Evolutionary conservation across 345 rosid genomes (phyloP).

Genomic region (Corchorus capsularis): DNA sequence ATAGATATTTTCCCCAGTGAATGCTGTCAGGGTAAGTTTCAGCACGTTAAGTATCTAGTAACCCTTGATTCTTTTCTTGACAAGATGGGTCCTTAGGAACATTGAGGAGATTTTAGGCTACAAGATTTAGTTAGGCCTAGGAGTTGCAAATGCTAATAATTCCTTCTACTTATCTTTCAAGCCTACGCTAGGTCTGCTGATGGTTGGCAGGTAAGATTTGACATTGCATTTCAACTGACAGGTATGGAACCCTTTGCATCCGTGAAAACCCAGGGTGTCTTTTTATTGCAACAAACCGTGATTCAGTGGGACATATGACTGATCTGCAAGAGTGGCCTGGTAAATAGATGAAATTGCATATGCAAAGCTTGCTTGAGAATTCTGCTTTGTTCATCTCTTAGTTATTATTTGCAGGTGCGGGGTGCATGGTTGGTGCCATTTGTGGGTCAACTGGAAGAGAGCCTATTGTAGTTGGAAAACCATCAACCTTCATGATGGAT

Average conservation of each 20-base stretch:
- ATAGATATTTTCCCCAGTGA: background rate
- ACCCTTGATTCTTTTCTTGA: background rate
- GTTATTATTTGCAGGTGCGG: slow-evolving; percentile 68
- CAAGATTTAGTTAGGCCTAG: background rate
- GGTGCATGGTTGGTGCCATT: slow-evolving; percentile 89
- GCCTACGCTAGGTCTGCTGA: background rate
- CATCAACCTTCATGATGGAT: slow-evolving; percentile 92
- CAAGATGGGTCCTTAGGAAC: background rate
- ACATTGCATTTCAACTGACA: slow-evolving; percentile 30
- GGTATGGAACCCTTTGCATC: slow-evolving; percentile 90
- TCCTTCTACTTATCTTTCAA: slow-evolving; percentile 15
- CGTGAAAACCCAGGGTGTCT: slow-evolving; percentile 96
- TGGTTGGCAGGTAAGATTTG: background rate
- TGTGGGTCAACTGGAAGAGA: slow-evolving; percentile 73
- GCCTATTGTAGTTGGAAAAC: slow-evolving; percentile 93
- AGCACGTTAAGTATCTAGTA: background rate
- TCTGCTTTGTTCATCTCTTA: slow-evolving; percentile 10
- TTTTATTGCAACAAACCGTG: slow-evolving; percentile 88
- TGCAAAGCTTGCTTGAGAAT: background rate
- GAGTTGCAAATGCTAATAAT: background rate
- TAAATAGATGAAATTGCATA: slow-evolving; percentile 20
- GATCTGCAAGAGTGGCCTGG: slow-evolving; percentile 96
- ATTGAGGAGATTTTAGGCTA: background rate
- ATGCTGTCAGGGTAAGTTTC: background rate
- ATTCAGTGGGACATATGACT: slow-evolving; percentile 88